Evolutionary conservation across 148 eudicot genomes (phyloP).

Genomic region (Vaccinium myrtillus): DNA sequence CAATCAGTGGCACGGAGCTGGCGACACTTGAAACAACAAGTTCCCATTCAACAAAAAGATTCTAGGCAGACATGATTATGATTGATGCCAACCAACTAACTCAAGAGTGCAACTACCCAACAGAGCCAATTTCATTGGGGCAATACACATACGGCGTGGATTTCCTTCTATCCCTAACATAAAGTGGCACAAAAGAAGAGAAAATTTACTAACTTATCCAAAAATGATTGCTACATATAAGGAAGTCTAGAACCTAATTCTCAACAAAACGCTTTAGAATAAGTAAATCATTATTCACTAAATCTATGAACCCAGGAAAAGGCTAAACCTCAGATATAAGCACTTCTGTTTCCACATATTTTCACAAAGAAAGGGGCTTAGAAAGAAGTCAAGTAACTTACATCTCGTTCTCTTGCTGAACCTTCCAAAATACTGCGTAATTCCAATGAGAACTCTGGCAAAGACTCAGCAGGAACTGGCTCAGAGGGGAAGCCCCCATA

Average conservation of each 20-base stretch:
- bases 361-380: not conserved
- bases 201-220: not conserved
- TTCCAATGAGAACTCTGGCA: conserved; percentile 63
- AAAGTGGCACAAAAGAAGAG: not conserved
- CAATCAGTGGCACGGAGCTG: not conserved
- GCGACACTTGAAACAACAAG: not conserved
- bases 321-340: not conserved
- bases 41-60: not conserved
- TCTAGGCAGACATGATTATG: not conserved
- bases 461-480: conserved; percentile 42
- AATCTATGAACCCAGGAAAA: not conserved
- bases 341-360: not conserved
- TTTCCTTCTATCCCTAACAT: not conserved
- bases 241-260: not conserved
- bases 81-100: not conserved
- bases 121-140: conserved; percentile 2
- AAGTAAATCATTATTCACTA: not conserved
- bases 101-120: not conserved
- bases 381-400: conserved; percentile 38
- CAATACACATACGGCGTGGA: not conserved
- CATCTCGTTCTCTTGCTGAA: conserved; percentile 46
- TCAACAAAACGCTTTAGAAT: not conserved
- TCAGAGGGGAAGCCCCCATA: conserved; percentile 41
- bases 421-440: conserved; percentile 85
- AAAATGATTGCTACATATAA: not conserved